These are phyloP conservation scores for Pythium volutum DNA, from an alignment of 352 stramenopile species.

Conservation along the genomic window DNA sequence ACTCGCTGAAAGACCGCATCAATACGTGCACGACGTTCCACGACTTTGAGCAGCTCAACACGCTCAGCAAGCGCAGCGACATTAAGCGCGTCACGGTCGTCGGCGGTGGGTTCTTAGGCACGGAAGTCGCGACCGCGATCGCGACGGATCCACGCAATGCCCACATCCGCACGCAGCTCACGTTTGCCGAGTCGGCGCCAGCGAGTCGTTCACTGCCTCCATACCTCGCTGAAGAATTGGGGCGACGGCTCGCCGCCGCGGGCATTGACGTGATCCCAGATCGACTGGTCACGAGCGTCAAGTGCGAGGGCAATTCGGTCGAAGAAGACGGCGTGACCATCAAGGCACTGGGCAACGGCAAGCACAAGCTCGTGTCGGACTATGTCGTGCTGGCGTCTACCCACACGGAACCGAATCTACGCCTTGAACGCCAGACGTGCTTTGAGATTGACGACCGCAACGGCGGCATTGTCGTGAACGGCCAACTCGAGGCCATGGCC, in stretches of 20 bases:
- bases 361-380: constrained; percentile 75
- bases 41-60: constrained; percentile 82
- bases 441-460: constrained; percentile 87
- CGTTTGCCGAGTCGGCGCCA: constrained; percentile 51
- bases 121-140: constrained; percentile 76
- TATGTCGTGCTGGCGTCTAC: constrained; percentile 92
- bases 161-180: constrained; percentile 44
- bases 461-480: constrained; percentile 90
- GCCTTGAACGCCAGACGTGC: constrained; percentile 55
- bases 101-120: constrained; percentile 89
- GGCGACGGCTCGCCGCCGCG: constrained; percentile 38
- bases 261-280: constrained; percentile 72
- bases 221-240: constrained; percentile 83
- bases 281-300: constrained; percentile 75
- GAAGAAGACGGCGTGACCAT: constrained; percentile 51
- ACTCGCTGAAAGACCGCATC: constrained; percentile 81
- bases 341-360: constrained; percentile 62
- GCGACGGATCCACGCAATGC: constrained; percentile 58
- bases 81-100: constrained; percentile 77
- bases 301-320: constrained; percentile 36
- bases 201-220: constrained; percentile 69
- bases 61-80: constrained; percentile 42
- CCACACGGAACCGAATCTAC: constrained; percentile 84
- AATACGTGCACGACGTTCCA: constrained; percentile 79
- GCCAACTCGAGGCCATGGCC: constrained; percentile 84